Percentiles rank a stretch among this genome's conserved stretches.
Evolutionary conservation across 1,139 yeast species (phyloP).

Genomic region (Kurtzmaniella quercitrusa): DNA sequence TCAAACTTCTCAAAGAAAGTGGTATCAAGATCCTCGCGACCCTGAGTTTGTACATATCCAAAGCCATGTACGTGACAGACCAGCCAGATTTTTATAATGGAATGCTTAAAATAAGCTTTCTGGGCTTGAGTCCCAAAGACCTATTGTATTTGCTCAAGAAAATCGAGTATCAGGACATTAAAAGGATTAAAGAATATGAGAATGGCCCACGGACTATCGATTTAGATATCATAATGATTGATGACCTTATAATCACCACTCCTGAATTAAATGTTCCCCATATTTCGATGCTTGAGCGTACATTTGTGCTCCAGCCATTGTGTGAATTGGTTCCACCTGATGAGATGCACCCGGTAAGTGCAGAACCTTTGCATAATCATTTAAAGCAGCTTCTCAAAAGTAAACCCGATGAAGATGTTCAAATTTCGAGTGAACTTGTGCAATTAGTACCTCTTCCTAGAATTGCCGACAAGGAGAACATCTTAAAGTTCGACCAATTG

Average conservation of each 20-base stretch:
- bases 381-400: slow-evolving; percentile 50
- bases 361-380: slow-evolving; percentile 72
- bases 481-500: slow-evolving; percentile 1
- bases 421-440: slow-evolving; percentile 43
- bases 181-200: slow-evolving; percentile 72
- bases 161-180: slow-evolving; percentile 69
- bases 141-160: slow-evolving; percentile 60
- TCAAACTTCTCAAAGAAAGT: slow-evolving; percentile 41
- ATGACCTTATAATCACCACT: slow-evolving; percentile 51
- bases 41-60: slow-evolving; percentile 80
- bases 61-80: slow-evolving; percentile 85
- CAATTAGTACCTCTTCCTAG: slow-evolving; percentile 45
- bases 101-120: slow-evolving; percentile 54
- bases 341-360: slow-evolving; percentile 72
- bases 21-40: slow-evolving; percentile 53
- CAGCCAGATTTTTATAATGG: slow-evolving; percentile 87
- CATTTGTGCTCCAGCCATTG: slow-evolving; percentile 86
- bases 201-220: slow-evolving; percentile 94
- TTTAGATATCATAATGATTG: slow-evolving; percentile 78
- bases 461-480: slow-evolving; percentile 13
- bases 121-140: slow-evolving; percentile 56
- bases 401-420: slow-evolving; percentile 31
- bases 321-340: slow-evolving; percentile 72
- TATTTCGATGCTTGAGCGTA: slow-evolving; percentile 78
- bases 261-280: slow-evolving; percentile 76